A percentile compares a stretch with the other conserved stretches of the same genome.
phyloP scores from a whole-genome alignment of 163 green algal genomes.

The Scenedesmus sp. region DNA sequence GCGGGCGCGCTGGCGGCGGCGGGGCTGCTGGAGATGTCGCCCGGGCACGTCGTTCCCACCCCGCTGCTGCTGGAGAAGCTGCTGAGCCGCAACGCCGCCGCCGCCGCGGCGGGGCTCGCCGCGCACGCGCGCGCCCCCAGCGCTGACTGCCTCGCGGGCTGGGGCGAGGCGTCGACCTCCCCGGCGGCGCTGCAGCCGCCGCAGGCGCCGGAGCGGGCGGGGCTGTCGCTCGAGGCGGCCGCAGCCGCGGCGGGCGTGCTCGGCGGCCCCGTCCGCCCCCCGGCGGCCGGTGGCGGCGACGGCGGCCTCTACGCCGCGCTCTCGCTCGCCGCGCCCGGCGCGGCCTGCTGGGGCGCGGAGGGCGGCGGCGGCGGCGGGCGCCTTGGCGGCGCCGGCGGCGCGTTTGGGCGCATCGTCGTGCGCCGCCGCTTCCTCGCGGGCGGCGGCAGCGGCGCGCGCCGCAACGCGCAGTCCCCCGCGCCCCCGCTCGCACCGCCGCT shows the following conservation, averaged over 20 bases:
- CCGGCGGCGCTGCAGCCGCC: not conserved
- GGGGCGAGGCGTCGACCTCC: not conserved
- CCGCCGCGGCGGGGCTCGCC: too few species aligned
- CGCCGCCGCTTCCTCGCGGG: conserved; percentile 31
- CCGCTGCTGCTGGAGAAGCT: conserved; percentile 28
- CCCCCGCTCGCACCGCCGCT: too few species aligned
- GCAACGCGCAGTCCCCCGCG: too few species aligned
- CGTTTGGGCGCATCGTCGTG: conserved; percentile 31
- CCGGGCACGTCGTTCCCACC: conserved; percentile 12
- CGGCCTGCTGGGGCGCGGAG: too few species aligned
- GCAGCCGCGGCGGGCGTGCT: conserved; percentile 2
- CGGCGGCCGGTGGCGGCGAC: too few species aligned
- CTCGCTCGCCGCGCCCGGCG: too few species aligned
- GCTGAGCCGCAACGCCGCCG: not conserved
- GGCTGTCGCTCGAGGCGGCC: not conserved
- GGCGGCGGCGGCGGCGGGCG: too few species aligned
- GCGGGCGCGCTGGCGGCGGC: conserved; percentile 28
- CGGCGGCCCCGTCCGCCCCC: too few species aligned
- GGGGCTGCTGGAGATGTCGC: conserved; percentile 35
- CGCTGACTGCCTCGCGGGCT: not conserved
- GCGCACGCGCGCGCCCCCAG: too few species aligned
- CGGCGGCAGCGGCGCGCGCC: too few species aligned
- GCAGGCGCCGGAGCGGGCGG: not conserved
- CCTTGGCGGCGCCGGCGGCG: not conserved
- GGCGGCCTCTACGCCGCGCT: too few species aligned